A percentile compares a stretch with the other conserved stretches of the same genome.
These are phyloP conservation scores for Salix brachista DNA, from an alignment of 345 rosid species.

Conservation along the genomic window DNA sequence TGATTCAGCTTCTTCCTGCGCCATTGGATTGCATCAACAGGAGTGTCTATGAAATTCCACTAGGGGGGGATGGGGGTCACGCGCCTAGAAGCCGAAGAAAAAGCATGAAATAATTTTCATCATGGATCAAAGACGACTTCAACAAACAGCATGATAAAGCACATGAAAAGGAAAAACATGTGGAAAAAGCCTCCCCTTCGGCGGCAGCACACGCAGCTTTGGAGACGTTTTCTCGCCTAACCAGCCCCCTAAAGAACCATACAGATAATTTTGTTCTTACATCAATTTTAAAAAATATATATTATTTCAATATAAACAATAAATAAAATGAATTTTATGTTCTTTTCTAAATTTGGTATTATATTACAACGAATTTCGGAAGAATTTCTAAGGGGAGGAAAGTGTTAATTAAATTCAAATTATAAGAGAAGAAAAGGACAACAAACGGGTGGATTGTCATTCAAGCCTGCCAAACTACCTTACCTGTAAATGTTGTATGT, in stretches of 20 bases:
- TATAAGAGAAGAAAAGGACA: no score
- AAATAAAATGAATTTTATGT: no score
- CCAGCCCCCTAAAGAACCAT: slow-evolving; percentile 10
- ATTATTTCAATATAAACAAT: no score
- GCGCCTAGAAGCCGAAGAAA: background rate
- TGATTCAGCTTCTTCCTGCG: slow-evolving; percentile 9
- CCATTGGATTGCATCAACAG: background rate
- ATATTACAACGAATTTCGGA: no score
- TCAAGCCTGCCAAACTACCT: slow-evolving; percentile 26
- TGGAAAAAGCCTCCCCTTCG: slow-evolving; percentile 17
- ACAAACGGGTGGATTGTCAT: no score
- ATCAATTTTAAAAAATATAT: no score
- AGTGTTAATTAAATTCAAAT: no score
- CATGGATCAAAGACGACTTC: slow-evolving; percentile 7
- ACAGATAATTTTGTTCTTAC: no score
- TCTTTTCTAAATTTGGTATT: no score
- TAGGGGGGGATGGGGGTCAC: background rate
- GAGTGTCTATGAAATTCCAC: background rate
- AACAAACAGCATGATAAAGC: slow-evolving; percentile 5
- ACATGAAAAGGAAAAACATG: background rate
- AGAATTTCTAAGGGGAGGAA: no score
- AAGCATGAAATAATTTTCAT: background rate
- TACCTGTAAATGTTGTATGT: background rate
- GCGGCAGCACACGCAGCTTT: slow-evolving; percentile 14
- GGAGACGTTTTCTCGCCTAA: slow-evolving; percentile 48